These are phyloP conservation scores for Iris macrosiphon DNA, from an alignment of 106 monocot species.

Conservation along the genomic window DNA sequence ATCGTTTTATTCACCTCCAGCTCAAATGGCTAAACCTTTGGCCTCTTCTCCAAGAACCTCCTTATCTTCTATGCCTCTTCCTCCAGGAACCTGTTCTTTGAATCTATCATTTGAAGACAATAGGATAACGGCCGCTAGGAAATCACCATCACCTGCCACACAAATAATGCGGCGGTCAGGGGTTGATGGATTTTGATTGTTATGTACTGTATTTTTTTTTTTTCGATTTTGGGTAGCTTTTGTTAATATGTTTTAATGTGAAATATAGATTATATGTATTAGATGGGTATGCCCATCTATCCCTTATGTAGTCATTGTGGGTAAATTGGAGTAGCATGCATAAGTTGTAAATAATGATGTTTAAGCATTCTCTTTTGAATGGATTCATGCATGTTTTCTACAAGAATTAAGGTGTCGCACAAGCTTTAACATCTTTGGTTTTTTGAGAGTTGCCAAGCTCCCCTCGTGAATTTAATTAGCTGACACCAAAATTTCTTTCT, in stretches of 20 bases:
- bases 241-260: slow-evolving; percentile 12
- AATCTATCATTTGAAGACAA: slow-evolving; percentile 39
- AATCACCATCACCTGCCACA: slow-evolving; percentile 20
- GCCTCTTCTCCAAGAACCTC: slow-evolving; percentile 45
- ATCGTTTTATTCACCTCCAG: slow-evolving; percentile 23
- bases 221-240: slow-evolving; percentile 10
- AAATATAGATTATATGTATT: background rate
- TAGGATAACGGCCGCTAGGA: slow-evolving; percentile 18
- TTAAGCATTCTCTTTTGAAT: slow-evolving; percentile 1
- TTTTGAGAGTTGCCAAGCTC: too few species aligned
- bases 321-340: background rate
- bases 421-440: too few species aligned
- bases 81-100: slow-evolving; percentile 49
- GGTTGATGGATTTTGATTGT: slow-evolving; percentile 64
- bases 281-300: background rate
- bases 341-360: slow-evolving; percentile 15
- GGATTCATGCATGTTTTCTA: too few species aligned
- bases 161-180: slow-evolving; percentile 29
- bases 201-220: slow-evolving; percentile 11
- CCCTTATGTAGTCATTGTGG: background rate
- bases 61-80: slow-evolving; percentile 20
- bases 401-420: too few species aligned
- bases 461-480: too few species aligned
- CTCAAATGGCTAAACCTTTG: slow-evolving; percentile 15
- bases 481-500: too few species aligned